Evolutionary conservation across 129 eudicot species (phyloP).

Genomic region (Logfia minima): DNA sequence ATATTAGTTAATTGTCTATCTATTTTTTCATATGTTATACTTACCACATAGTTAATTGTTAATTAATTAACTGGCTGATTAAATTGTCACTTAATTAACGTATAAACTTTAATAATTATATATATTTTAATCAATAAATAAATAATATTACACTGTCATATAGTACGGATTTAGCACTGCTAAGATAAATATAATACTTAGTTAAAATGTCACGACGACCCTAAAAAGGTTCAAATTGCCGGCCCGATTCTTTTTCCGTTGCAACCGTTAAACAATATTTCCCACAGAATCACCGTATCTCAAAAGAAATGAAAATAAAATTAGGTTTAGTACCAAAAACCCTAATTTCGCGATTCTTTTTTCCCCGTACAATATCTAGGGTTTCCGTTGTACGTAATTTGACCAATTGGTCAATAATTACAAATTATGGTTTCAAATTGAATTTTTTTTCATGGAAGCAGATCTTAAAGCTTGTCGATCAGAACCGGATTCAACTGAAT

Average conservation of each 20-base stretch:
- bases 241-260: slow-evolving; percentile 21
- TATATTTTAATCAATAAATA: too few relatives aligned
- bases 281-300: background rate
- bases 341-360: background rate
- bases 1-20: too few relatives aligned
- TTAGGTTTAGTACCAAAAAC: background rate
- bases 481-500: slow-evolving; percentile 13
- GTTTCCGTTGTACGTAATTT: background rate
- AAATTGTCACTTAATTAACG: too few relatives aligned
- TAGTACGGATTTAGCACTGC: too few relatives aligned
- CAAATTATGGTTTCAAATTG: background rate
- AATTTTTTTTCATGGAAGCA: background rate
- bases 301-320: background rate
- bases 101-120: too few relatives aligned
- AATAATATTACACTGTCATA: too few relatives aligned
- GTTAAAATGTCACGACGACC: background rate
- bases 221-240: slow-evolving; percentile 7
- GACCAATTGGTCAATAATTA: background rate
- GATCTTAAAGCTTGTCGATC: slow-evolving; percentile 12
- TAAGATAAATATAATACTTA: background rate
- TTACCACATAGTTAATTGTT: too few relatives aligned
- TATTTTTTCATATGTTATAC: too few relatives aligned
- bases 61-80: too few relatives aligned
- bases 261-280: background rate
- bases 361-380: background rate